phyloP scores from a whole-genome alignment of 2,329 filamentous ascomycete genomes.

The Colletotrichum somersetense region DNA sequence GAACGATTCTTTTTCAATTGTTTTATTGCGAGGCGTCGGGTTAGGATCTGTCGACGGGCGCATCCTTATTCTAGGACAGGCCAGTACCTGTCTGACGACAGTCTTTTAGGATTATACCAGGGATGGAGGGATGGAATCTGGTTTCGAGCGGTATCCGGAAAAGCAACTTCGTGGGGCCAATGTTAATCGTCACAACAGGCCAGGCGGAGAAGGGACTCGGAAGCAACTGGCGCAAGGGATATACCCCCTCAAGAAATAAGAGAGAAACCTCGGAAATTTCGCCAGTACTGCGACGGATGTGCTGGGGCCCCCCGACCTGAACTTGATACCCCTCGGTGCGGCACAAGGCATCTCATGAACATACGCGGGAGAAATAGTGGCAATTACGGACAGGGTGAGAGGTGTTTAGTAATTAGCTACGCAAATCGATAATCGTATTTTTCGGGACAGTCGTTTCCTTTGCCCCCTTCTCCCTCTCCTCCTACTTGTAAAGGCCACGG shows the following conservation, averaged over 20 bases:
- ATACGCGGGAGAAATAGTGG: conserved; percentile 11
- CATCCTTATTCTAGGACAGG: conserved; percentile 16
- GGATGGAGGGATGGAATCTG: conserved; percentile 28
- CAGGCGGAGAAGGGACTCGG: not conserved
- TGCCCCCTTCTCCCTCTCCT: not conserved
- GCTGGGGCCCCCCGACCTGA: conserved; percentile 12
- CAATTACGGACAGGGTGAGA: not conserved
- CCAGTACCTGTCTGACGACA: conserved; percentile 22
- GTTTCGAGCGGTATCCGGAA: conserved; percentile 24
- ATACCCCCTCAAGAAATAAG: conserved; percentile 12
- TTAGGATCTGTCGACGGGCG: conserved; percentile 25
- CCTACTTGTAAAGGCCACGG: not conserved
- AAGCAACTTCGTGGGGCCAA: not conserved
- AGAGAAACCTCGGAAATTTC: conserved; percentile 19
- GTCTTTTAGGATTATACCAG: conserved; percentile 40
- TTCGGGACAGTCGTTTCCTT: not conserved
- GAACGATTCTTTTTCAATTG: conserved; percentile 29
- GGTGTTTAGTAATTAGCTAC: conserved; percentile 12
- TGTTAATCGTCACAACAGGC: conserved; percentile 3
- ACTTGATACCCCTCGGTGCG: conserved; percentile 21
- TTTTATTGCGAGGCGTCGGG: conserved; percentile 38
- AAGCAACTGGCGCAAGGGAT: conserved; percentile 8
- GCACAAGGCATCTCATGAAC: conserved; percentile 6
- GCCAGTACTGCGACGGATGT: conserved; percentile 13
- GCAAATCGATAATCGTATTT: conserved; percentile 28